Conservation (phyloP, 164 flowering plant genomes). For the Stephania cephalantha region DNA sequence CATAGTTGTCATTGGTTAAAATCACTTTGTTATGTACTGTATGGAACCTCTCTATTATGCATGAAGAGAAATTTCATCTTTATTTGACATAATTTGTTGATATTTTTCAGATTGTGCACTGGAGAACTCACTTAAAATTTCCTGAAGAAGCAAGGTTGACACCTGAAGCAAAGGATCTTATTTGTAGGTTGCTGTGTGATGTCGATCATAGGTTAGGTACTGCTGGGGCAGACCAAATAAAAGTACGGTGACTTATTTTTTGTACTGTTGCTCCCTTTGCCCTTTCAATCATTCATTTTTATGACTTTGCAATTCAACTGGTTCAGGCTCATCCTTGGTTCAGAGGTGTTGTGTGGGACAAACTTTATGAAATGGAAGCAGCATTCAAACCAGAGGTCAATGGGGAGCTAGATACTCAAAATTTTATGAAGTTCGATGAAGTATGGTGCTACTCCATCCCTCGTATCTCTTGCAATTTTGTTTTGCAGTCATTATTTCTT, state of each 20-base stretch:
- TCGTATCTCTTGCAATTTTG: background rate
- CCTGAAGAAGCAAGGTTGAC: constrained; percentile 79
- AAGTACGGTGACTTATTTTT: constrained; percentile 34
- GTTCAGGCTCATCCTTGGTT: constrained; percentile 97
- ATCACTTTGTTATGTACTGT: background rate
- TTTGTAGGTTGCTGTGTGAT: constrained; percentile 40
- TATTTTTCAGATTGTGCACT: constrained; percentile 73
- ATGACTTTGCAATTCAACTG: constrained; percentile 11
- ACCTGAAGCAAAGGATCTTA: constrained; percentile 84
- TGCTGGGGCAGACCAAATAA: constrained; percentile 69
- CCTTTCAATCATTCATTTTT: background rate
- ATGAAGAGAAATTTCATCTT: constrained; percentile 1
- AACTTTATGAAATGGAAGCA: constrained; percentile 80
- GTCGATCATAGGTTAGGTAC: constrained; percentile 69
- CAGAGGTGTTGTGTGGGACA: constrained; percentile 76
- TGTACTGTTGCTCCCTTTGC: background rate
- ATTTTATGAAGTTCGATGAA: constrained; percentile 92
- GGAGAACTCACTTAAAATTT: constrained; percentile 83
- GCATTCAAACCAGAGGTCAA: constrained; percentile 89
- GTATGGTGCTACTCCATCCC: constrained; percentile 24
- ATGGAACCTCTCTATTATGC: background rate
- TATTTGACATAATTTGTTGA: background rate
- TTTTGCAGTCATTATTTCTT: background rate
- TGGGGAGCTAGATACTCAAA: constrained; percentile 94
- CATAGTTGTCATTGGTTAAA: background rate